Conservation (phyloP, 371 early-diverging fungal species). For the Syncephalis plumigaleata region DNA sequence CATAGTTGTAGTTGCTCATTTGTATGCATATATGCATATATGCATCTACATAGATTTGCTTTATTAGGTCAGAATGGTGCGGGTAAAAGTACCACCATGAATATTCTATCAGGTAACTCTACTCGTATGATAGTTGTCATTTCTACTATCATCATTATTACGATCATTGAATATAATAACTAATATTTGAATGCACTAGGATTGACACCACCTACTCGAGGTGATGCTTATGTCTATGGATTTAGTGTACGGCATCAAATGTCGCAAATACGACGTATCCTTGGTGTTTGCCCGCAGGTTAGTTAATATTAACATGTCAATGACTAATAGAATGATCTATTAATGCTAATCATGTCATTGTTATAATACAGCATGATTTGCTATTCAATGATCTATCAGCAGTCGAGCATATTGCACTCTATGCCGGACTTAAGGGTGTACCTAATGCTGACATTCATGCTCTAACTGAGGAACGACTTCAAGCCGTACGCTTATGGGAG, state of each 20-base stretch:
- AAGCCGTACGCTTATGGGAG: constrained; percentile 21
- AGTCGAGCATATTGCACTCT: constrained; percentile 37
- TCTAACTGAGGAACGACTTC: constrained; percentile 25
- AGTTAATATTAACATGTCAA: not conserved
- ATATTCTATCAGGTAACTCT: constrained; percentile 35
- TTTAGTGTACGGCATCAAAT: constrained; percentile 24
- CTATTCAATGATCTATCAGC: constrained; percentile 48
- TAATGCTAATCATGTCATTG: no score
- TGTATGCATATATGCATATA: not conserved
- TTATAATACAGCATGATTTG: constrained; percentile 31
- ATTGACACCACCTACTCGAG: constrained; percentile 32
- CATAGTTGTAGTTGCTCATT: constrained; percentile 6
- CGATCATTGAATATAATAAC: no score
- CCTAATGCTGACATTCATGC: constrained; percentile 11
- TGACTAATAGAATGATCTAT: no score
- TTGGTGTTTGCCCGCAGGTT: constrained; percentile 47
- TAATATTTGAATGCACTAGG: constrained; percentile 7
- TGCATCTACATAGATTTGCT: constrained; percentile 11
- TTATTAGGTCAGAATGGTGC: constrained; percentile 59
- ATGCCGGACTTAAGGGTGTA: constrained; percentile 45
- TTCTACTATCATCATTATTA: no score
- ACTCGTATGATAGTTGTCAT: no score
- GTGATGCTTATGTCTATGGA: constrained; percentile 38
- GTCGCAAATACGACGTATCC: constrained; percentile 30
- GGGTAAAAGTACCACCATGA: constrained; percentile 44